phyloP scores from a whole-genome alignment of 257 asterid species.

The Solanum pinnatisectum region DNA sequence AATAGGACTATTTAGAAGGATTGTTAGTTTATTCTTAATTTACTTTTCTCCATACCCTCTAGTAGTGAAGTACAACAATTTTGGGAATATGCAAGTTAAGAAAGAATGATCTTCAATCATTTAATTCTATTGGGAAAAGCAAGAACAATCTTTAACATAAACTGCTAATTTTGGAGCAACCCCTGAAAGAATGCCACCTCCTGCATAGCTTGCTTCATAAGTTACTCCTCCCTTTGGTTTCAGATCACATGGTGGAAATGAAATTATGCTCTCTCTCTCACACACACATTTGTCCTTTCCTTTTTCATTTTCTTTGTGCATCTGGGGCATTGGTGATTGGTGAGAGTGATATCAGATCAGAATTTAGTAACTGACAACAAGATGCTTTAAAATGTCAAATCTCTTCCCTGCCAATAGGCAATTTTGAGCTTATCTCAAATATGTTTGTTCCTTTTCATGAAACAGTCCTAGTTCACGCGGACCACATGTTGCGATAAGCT shows the following conservation, averaged over 20 bases:
- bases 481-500: background rate
- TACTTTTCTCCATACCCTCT: background rate
- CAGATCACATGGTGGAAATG: background rate
- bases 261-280: background rate
- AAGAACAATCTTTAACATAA: background rate
- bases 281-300: background rate
- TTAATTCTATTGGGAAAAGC: background rate
- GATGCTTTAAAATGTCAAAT: background rate
- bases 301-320: background rate
- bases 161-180: background rate
- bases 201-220: background rate
- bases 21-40: background rate
- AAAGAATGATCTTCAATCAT: background rate
- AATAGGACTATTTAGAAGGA: background rate
- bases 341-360: background rate
- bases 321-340: background rate
- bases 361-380: background rate
- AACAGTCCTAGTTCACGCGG: background rate
- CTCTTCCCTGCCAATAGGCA: background rate
- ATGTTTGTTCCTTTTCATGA: background rate
- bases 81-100: background rate
- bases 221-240: background rate
- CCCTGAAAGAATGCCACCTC: background rate
- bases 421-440: background rate
- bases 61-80: background rate